phyloP scores from a whole-genome alignment of 768 basidiomycete genomes.

The Punctularia strigosozonata region DNA sequence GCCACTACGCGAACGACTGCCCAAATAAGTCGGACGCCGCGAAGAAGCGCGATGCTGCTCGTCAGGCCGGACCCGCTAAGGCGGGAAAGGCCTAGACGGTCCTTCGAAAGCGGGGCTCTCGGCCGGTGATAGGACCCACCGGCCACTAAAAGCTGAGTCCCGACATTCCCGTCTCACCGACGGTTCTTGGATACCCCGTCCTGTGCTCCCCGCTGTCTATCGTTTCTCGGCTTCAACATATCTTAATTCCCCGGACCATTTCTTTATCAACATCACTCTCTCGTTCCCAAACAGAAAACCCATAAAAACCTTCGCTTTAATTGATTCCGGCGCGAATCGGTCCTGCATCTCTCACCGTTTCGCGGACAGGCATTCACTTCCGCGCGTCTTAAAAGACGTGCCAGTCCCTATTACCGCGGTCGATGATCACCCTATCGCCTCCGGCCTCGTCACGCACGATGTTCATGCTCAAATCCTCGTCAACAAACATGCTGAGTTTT shows the following conservation, averaged over 20 bases:
- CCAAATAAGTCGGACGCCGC: conserved; percentile 11
- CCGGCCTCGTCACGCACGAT: conserved; percentile 28
- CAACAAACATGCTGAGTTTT: conserved; percentile 16
- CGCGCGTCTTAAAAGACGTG: conserved; percentile 16
- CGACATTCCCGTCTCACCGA: no score
- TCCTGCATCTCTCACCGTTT: conserved; percentile 26
- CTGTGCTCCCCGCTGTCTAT: conserved; percentile 6
- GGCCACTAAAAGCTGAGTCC: conserved; percentile 2
- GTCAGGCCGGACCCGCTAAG: conserved; percentile 1
- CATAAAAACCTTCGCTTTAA: conserved; percentile 22
- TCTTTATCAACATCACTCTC: conserved; percentile 13
- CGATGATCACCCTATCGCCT: conserved; percentile 25
- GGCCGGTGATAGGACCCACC: conserved; percentile 8
- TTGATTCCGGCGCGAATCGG: conserved; percentile 24
- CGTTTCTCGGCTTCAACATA: conserved; percentile 5
- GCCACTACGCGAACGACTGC: conserved; percentile 19
- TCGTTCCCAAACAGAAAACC: conserved; percentile 20
- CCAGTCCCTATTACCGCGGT: conserved; percentile 25
- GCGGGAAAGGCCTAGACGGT: conserved; percentile 17
- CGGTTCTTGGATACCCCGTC: no score
- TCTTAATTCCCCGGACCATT: conserved; percentile 11
- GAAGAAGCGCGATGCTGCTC: conserved; percentile 4
- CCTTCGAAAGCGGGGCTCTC: conserved; percentile 10
- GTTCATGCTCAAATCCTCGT: conserved; percentile 18
- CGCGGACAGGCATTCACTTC: conserved; percentile 19